These are phyloP conservation scores for Amphirosellinia nigrospora DNA, from an alignment of 495 filamentous ascomycete species.

Conservation along the genomic window DNA sequence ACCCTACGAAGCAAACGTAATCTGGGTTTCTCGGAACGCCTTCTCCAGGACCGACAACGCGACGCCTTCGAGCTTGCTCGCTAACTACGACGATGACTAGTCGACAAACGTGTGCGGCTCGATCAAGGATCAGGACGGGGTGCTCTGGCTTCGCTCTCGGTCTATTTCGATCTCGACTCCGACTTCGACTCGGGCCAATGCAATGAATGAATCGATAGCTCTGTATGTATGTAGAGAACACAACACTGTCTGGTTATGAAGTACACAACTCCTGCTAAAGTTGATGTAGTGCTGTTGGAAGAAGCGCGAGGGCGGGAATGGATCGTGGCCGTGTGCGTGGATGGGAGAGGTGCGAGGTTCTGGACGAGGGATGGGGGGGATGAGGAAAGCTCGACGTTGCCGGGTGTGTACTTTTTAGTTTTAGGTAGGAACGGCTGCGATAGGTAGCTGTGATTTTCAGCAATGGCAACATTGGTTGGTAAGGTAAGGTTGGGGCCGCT, in stretches of 20 bases:
- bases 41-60: not conserved
- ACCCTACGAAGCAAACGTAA: constrained; percentile 16
- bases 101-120: constrained; percentile 14
- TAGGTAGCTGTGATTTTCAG: constrained; percentile 29
- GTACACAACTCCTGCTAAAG: constrained; percentile 12
- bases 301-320: constrained; percentile 17
- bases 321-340: constrained; percentile 20
- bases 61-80: not conserved
- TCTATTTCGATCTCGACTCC: not conserved
- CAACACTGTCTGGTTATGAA: constrained; percentile 2
- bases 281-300: not conserved
- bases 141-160: constrained; percentile 11
- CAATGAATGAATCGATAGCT: not conserved
- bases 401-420: constrained; percentile 15
- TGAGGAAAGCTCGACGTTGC: constrained; percentile 18
- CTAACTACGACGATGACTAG: not conserved
- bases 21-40: constrained; percentile 12
- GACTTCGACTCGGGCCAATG: constrained; percentile 12
- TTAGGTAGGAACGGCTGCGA: constrained; percentile 28
- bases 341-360: constrained; percentile 5
- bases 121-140: constrained; percentile 6
- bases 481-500: not conserved
- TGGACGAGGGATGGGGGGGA: constrained; percentile 6
- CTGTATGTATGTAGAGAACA: constrained; percentile 10
- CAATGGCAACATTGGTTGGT: constrained; percentile 15